Base-by-base conservation (phyloP, 2,329 filamentous ascomycete species). In the Cytospora paraplurivora region DNA sequence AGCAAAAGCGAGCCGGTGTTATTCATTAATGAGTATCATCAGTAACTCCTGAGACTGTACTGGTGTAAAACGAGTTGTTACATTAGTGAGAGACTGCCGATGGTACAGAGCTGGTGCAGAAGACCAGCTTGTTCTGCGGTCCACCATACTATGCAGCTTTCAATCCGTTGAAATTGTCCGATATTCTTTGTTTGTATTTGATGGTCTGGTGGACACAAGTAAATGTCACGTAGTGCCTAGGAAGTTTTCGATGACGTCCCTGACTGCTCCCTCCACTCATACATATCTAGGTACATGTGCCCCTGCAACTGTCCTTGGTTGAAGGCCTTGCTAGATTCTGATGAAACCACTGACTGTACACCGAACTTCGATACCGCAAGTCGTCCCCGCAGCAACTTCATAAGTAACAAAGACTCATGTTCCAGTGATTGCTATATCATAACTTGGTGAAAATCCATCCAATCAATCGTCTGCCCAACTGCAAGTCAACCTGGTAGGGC, bases 281-380 rank as follows among this genome's bases (percentile, higher is more conserved):
- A 27, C 4, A 27, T 27, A 27, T 4, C 27, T 27, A 27, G 27
- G 27, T 27, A 2, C 4, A 27, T 27, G 27, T 21, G 55, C 21
- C 41, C 15, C 27, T 21, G 3, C 13, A n/a, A 15, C 7, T 0
- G 21, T 53, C 13, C 41, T 4, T 11, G 37, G 34, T 10, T 27
- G 3, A 44, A n/a, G n/a, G 4, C 41, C 19, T 19, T 44, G 38
- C 38, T 44, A 3, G 10, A 17, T 3, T 44, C 17, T 19, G 17
- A 8, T n/a, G n/a, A 7, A n/a, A n/a, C 34, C 12, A 17, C 15
- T 4, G 17, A 27, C 13, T 15, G 27, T 49, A 35, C 27, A n/a
- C 17, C 50, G 54, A 54, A 54, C 2, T 50, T 54, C 37, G 35
- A 41, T 38, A 34, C 17, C 33, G 33, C 59, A 56, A 56, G 27